These are phyloP conservation scores for Saccharomyces hybrid DNA, from an alignment of 1,139 yeast species.

Conservation along the genomic window DNA sequence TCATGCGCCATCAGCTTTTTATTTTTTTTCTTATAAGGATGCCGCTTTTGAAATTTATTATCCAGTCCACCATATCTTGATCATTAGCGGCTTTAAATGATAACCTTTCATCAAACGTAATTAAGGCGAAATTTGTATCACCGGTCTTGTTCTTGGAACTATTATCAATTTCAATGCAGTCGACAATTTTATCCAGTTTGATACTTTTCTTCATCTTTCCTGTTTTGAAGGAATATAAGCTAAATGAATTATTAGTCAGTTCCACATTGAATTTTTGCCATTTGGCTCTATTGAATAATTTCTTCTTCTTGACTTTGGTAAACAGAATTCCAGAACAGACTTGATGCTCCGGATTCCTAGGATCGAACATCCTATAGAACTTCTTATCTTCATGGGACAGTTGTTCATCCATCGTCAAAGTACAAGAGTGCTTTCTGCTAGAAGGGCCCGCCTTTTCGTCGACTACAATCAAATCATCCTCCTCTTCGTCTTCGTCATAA, in stretches of 20 bases:
- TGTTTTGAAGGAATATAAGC: slow-evolving; percentile 14
- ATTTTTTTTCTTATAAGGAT: slow-evolving; percentile 12
- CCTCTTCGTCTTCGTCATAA: slow-evolving; percentile 8
- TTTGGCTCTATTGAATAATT: slow-evolving; percentile 14
- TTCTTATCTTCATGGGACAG: slow-evolving; percentile 15
- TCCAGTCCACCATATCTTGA: slow-evolving; percentile 22
- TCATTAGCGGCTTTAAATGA: slow-evolving; percentile 18
- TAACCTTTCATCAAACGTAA: slow-evolving; percentile 15
- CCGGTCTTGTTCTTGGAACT: slow-evolving; percentile 4
- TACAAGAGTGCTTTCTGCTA: slow-evolving; percentile 1
- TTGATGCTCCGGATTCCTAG: slow-evolving; percentile 10
- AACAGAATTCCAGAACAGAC: slow-evolving; percentile 13
- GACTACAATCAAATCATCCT: slow-evolving; percentile 9
- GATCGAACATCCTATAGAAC: slow-evolving; percentile 18
- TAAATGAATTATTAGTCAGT: slow-evolving; percentile 13
- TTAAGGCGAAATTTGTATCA: slow-evolving; percentile 15
- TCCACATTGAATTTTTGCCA: slow-evolving; percentile 19
- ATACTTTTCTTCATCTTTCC: slow-evolving; percentile 11
- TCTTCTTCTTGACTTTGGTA: slow-evolving; percentile 13
- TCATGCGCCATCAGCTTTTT: not conserved
- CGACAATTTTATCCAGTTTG: slow-evolving; percentile 15
- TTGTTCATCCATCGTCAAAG: not conserved
- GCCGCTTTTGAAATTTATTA: slow-evolving; percentile 19
- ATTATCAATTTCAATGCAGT: slow-evolving; percentile 17
- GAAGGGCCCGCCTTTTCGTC: slow-evolving; percentile 3